A percentile compares a stretch with the other conserved stretches of the same genome.
These are phyloP conservation scores for Cryptococcus sp. DNA, from an alignment of 1,284 basidiomycete genomes.

Conservation along the genomic window DNA sequence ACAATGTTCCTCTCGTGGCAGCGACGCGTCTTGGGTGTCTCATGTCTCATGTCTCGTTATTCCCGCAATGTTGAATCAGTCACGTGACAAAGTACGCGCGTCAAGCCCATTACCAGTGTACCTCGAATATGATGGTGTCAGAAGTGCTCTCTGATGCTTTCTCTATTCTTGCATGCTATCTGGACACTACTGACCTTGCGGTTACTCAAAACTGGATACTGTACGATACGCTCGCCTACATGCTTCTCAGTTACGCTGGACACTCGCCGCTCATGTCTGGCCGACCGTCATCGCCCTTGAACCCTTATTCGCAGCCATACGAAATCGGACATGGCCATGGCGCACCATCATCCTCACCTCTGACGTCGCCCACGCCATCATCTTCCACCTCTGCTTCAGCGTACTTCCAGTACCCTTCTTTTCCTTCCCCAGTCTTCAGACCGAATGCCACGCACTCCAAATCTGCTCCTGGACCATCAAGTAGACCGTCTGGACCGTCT, in stretches of 20 bases:
- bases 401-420: slow-evolving; percentile 11
- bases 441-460: neutral
- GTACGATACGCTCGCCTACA: neutral
- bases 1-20: slow-evolving; percentile 3
- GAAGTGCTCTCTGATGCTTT: neutral
- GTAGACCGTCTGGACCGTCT: neutral
- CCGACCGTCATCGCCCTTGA: slow-evolving; percentile 40
- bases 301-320: slow-evolving; percentile 25
- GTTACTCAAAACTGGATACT: neutral
- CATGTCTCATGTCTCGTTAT: neutral
- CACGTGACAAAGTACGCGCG: neutral
- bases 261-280: slow-evolving; percentile 9
- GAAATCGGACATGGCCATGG: slow-evolving; percentile 7
- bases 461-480: neutral
- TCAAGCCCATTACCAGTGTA: neutral
- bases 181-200: neutral
- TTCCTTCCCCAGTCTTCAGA: neutral
- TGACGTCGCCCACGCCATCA: slow-evolving; percentile 14
- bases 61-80: neutral
- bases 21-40: neutral
- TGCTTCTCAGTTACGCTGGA: neutral
- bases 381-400: slow-evolving; percentile 1
- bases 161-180: neutral
- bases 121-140: neutral
- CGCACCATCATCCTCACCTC: slow-evolving; percentile 16